Conservation (phyloP, 1,139 yeast species). For the Suhomyces yuchorum region DNA sequence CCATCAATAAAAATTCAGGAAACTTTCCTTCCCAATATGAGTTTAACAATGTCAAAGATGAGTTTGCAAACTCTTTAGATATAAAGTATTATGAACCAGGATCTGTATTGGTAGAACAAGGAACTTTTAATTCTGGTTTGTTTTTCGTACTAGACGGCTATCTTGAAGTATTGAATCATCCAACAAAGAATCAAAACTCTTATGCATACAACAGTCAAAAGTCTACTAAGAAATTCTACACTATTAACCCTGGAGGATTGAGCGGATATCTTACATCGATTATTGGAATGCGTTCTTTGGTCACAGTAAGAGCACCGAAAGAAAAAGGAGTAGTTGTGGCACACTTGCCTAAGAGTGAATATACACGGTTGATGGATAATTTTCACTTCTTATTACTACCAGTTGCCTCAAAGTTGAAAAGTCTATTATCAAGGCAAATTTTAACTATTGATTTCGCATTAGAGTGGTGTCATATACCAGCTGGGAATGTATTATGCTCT, state of each 20-base stretch:
- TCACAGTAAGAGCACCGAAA: conserved; percentile 59
- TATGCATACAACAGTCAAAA: conserved; percentile 27
- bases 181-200: conserved; percentile 13
- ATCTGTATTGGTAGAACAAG: conserved; percentile 60
- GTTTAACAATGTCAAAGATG: conserved; percentile 55
- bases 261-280: conserved; percentile 86
- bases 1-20: not conserved
- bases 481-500: conserved; percentile 77
- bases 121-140: conserved; percentile 70
- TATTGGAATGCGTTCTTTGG: conserved; percentile 79
- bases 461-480: conserved; percentile 91
- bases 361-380: conserved; percentile 71
- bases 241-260: conserved; percentile 74
- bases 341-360: conserved; percentile 60
- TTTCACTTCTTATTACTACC: conserved; percentile 76
- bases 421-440: conserved; percentile 65
- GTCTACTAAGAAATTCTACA: conserved; percentile 46
- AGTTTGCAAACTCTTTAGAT: conserved; percentile 65
- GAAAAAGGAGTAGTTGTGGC: conserved; percentile 67
- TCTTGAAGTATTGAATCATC: conserved; percentile 56
- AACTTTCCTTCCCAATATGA: conserved; percentile 4
- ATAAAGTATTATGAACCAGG: conserved; percentile 59
- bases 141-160: conserved; percentile 79
- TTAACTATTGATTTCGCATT: conserved; percentile 84
- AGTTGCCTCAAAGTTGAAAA: conserved; percentile 72